Evolutionary conservation across 202 grass and related monocot genomes (phyloP).

Genomic region (Hordeum pubiflorum): DNA sequence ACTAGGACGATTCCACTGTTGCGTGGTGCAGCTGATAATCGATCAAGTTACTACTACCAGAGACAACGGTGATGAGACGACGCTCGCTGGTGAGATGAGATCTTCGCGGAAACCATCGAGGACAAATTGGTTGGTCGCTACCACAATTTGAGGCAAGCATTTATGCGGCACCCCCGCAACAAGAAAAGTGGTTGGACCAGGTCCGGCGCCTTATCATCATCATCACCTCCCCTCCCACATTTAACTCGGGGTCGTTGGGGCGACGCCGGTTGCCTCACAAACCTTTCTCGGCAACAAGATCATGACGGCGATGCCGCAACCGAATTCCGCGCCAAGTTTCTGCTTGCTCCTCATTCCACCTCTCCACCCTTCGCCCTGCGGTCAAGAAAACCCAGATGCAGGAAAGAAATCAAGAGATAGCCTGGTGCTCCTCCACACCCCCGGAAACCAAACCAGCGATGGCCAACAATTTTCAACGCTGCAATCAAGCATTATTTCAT

Average conservation of each 20-base stretch:
- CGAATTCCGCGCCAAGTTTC: neutral
- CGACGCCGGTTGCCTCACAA: neutral
- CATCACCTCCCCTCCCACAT: neutral
- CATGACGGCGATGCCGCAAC: neutral
- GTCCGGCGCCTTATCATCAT: conserved; percentile 12
- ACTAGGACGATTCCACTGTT: too few species aligned
- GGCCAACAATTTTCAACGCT: neutral
- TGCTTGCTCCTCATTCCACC: neutral
- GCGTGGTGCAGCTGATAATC: too few species aligned
- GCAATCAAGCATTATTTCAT: conserved; percentile 19
- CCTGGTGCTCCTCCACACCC: neutral
- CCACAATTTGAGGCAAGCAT: neutral
- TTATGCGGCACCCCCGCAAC: neutral
- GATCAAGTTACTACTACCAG: too few species aligned
- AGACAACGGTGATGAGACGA: too few species aligned
- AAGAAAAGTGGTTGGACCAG: conserved; percentile 33
- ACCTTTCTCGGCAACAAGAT: neutral
- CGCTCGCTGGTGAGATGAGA: too few species aligned
- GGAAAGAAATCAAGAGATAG: neutral
- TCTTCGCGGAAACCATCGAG: too few species aligned
- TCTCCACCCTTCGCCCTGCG: too few species aligned
- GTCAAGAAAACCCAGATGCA: neutral
- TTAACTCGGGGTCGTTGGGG: neutral
- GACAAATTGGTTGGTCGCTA: too few species aligned
- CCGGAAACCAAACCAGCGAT: neutral